Evolutionary conservation across 169 alveolate genomes (phyloP), one percentile per base, ranked within the genome.

Genomic region (Eimeria zaria): DNA sequence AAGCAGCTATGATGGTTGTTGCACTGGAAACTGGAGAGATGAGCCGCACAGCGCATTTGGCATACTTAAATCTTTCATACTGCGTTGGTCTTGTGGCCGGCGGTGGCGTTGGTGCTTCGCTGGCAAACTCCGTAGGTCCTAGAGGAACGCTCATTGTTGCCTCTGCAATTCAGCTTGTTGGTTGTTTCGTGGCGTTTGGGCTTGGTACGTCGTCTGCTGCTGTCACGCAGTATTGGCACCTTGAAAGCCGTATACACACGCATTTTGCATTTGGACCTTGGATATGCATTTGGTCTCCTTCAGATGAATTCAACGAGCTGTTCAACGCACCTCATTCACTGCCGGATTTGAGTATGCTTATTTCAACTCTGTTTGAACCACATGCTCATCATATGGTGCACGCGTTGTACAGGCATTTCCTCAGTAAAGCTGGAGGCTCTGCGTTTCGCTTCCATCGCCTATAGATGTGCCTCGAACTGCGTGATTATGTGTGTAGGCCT

Each of bases 91-190:
- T 93, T 78, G 78, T 93, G 36, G 78, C 67, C 12, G 96, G 96
- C 9, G 96, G 96, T 14, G 64, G 55, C 33, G 33, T 93, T 14
- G 96, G 94, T 30, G 96, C 96, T 9, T 39, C 80, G 30, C 67
- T 81, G 44, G 88, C 91, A 16, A 36, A 39, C 93, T 62, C 74
- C 44, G 55, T 93, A 14, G 96, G 93, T 44, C 91, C 96, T 27
- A 71, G 96, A n/a, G 93, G 94, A 36, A 93, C 94, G 36, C 92
- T 93, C 64, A 73, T 93, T 41, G 93, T 93, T 14, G 88, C 96
- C 30, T 87, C 91, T 51, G 87, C 64, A 48, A 46, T 93, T 53
- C 96, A 93, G 78, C 64, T 93, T 18, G 69, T 46, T 89, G 96
- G 96, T 12, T 93, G 96, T 41, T 93, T 80, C 78, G 58, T 64